phyloP scores from a whole-genome alignment of 164 flowering plant species.

The Euptelea pleiosperma region DNA sequence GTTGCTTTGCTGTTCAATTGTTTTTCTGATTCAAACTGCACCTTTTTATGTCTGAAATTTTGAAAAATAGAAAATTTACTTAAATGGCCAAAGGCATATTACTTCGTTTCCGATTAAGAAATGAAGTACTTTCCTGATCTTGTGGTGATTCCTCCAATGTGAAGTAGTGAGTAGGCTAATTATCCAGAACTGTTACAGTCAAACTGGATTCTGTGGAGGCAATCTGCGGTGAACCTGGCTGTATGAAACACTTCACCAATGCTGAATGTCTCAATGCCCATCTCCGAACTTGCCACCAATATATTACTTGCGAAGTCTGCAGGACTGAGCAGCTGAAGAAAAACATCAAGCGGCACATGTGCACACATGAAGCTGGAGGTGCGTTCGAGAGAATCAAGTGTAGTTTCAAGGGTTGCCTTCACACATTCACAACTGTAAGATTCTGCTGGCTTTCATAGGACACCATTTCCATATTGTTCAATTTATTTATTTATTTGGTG shows the following conservation, averaged over 20 bases:
- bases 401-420: slow-evolving; percentile 43
- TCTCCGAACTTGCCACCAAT: slow-evolving; percentile 47
- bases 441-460: background rate
- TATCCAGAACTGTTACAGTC: slow-evolving; percentile 40
- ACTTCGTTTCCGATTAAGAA: too few relatives aligned
- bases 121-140: too few relatives aligned
- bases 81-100: too few relatives aligned
- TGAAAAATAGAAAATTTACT: too few relatives aligned
- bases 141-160: too few relatives aligned
- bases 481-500: background rate
- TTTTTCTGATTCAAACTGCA: background rate
- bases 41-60: too few relatives aligned
- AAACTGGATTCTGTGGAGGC: slow-evolving; percentile 65
- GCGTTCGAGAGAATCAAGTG: slow-evolving; percentile 47
- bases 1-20: slow-evolving; percentile 14
- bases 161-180: too few relatives aligned
- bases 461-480: too few relatives aligned
- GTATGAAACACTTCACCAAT: slow-evolving; percentile 66
- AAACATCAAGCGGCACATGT: slow-evolving; percentile 64
- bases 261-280: slow-evolving; percentile 69
- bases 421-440: slow-evolving; percentile 69
- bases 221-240: slow-evolving; percentile 71
- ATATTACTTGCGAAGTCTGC: slow-evolving; percentile 66
- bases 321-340: slow-evolving; percentile 69
- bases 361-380: slow-evolving; percentile 37